phyloP scores from a whole-genome alignment of 352 stramenopile genomes.

The Pilasporangium apinafurcum region DNA sequence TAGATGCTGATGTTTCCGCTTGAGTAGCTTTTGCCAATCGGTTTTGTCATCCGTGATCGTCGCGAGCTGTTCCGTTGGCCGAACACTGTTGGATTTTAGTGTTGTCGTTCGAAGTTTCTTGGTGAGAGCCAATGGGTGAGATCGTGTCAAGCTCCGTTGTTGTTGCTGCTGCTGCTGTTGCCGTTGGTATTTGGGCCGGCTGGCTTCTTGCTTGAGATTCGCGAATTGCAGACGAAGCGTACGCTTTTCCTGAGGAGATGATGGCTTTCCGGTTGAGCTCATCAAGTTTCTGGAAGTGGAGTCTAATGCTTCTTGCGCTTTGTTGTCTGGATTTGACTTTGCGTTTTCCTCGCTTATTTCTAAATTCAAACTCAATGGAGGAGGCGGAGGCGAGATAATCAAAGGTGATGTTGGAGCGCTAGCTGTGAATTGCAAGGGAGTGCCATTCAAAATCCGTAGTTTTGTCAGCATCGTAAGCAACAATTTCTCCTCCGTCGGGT shows the following conservation, averaged over 20 bases:
- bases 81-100: slow-evolving; percentile 27
- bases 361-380: not conserved
- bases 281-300: too few relatives aligned
- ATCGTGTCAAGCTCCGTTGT: too few relatives aligned
- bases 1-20: slow-evolving; percentile 7
- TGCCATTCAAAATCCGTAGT: slow-evolving; percentile 58
- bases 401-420: too few relatives aligned
- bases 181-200: not conserved
- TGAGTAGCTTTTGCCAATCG: slow-evolving; percentile 62
- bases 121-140: not conserved
- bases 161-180: not conserved
- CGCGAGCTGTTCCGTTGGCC: slow-evolving; percentile 32
- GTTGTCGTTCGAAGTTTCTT: not conserved
- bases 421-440: slow-evolving; percentile 8
- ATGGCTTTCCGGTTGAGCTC: slow-evolving; percentile 2
- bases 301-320: too few relatives aligned
- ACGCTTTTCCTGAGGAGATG: slow-evolving; percentile 28
- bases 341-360: slow-evolving; percentile 3
- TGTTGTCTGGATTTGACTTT: slow-evolving; percentile 22
- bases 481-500: slow-evolving; percentile 36
- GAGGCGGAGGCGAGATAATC: slow-evolving; percentile 9
- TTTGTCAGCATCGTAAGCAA: slow-evolving; percentile 46
- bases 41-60: slow-evolving; percentile 58
- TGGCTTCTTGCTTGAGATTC: slow-evolving; percentile 7
- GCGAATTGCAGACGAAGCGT: slow-evolving; percentile 23